These are phyloP conservation scores for Pseudopyrenochaeta lycopersici DNA, from an alignment of 2,329 filamentous ascomycete genomes.

Conservation along the genomic window DNA sequence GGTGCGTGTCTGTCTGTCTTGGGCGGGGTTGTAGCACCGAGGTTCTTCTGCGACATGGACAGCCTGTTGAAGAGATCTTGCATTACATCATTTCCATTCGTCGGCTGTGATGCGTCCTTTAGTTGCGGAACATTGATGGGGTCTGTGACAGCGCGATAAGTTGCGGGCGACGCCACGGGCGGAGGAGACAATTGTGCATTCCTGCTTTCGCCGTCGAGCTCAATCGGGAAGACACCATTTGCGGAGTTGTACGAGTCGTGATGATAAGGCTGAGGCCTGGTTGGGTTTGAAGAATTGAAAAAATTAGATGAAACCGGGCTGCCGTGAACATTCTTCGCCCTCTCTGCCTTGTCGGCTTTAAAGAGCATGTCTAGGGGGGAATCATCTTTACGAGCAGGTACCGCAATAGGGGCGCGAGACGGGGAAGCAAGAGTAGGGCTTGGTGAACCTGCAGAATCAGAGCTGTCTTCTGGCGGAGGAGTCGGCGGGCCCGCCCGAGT, in stretches of 20 bases:
- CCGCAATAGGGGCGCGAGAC: slow-evolving; percentile 56
- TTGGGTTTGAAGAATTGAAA: slow-evolving; percentile 18
- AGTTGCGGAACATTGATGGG: slow-evolving; percentile 40
- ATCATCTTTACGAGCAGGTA: slow-evolving; percentile 62
- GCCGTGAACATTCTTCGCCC: slow-evolving; percentile 66
- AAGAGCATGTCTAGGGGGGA: slow-evolving; percentile 93
- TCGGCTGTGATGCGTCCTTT: slow-evolving; percentile 48
- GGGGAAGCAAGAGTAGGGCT: slow-evolving; percentile 60
- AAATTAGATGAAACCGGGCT: slow-evolving; percentile 32
- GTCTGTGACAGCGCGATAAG: slow-evolving; percentile 41
- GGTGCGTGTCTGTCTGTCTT: slow-evolving; percentile 27
- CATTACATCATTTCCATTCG: slow-evolving; percentile 52
- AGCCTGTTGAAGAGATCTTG: slow-evolving; percentile 55
- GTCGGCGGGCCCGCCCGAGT: slow-evolving; percentile 56
- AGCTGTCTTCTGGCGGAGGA: slow-evolving; percentile 56
- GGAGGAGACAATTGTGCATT: slow-evolving; percentile 31
- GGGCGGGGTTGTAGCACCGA: slow-evolving; percentile 32
- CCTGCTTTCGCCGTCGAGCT: slow-evolving; percentile 62
- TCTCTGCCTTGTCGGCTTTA: slow-evolving; percentile 83
- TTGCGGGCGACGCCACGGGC: slow-evolving; percentile 28
- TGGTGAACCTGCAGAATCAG: slow-evolving; percentile 47
- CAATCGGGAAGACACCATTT: slow-evolving; percentile 71
- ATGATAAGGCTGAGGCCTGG: slow-evolving; percentile 47
- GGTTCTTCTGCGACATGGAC: slow-evolving; percentile 44
- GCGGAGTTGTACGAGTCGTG: slow-evolving; percentile 57